Base-by-base conservation (phyloP, 2,329 filamentous ascomycete genomes). In the Fusarium floridanum region DNA sequence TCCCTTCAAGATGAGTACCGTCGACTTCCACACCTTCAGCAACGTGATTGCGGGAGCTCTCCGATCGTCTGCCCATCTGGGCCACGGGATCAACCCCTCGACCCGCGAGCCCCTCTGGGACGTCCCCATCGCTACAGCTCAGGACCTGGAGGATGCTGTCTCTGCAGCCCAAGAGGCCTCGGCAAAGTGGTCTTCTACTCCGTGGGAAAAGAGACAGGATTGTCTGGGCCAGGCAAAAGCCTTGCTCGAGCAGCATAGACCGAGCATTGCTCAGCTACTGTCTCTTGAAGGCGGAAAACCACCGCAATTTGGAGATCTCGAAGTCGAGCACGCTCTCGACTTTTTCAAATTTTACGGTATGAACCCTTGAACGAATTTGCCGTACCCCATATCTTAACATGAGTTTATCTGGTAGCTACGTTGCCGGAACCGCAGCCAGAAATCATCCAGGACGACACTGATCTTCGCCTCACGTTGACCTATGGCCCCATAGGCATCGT, bases 301-400 rank as follows among this genome's bases (percentile, higher is more conserved):
- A 84, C 80, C 4, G 88, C 82, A 20, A 89, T 90, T 43, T 82
- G 87, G 39, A 11, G 39, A 41, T 41, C 39, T 41, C 39, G 39
- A 41, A 41, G 39, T 41, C 17, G 17, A 41, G 39, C 39, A 41
- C 39, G 39, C 39, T 20, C 39, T 41, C 39, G 39, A 41, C 39
- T 41, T 41, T 41, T 41, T 41, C 39, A 41, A 11, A 10, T 41
- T 41, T 41, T 41, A 41, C 39, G n/a, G 39, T 41, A 41, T 41
- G 39, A 20, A 41, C 39, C 2, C n/a, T n/a, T 41, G 39, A 41
- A 20, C n/a, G 9, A n/a, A 41, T 12, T 20, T 41, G 9, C n/a
- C 5, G 17, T 41, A 41, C 39, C 17, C n/a, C 39, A 17, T 41
- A 41, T 41, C 39, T 12, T 41, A 41, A 41, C 39, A 11, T 20